Conservation (phyloP, 768 basidiomycete species). For the Chalciporus sphaerocephalus region DNA sequence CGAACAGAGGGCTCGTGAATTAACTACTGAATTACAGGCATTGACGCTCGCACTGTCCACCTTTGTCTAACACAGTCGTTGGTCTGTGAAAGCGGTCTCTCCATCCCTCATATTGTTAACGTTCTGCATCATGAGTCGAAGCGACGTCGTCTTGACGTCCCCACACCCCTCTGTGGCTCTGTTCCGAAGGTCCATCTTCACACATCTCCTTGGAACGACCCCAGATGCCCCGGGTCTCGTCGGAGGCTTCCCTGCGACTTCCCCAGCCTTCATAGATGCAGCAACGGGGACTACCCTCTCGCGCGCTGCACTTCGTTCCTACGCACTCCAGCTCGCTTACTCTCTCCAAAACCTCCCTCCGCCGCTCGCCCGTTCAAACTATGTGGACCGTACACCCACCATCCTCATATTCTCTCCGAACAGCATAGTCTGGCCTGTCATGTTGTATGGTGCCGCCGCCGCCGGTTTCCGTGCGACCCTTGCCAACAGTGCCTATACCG, state of each 20-base stretch:
- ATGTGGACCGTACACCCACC: conserved; percentile 39
- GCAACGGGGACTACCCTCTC: conserved; percentile 52
- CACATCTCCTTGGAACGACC: conserved; percentile 23
- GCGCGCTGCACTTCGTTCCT: conserved; percentile 47
- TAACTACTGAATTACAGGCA: too few relatives aligned
- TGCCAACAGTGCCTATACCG: conserved; percentile 68
- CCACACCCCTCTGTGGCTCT: conserved; percentile 19
- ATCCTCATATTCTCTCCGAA: conserved; percentile 69
- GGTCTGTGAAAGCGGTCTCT: too few relatives aligned
- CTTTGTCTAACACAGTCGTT: too few relatives aligned
- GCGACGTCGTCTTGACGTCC: conserved; percentile 15
- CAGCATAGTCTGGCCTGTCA: conserved; percentile 51
- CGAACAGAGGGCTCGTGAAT: too few relatives aligned
- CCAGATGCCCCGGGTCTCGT: conserved; percentile 25
- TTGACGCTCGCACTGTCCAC: too few relatives aligned
- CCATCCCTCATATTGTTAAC: background rate
- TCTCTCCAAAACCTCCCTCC: conserved; percentile 48
- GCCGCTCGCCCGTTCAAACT: conserved; percentile 46
- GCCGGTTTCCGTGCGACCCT: conserved; percentile 67
- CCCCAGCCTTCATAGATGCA: conserved; percentile 65
- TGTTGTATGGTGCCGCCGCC: conserved; percentile 46
- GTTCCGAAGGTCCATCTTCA: conserved; percentile 29
- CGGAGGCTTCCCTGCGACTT: conserved; percentile 40
- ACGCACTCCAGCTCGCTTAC: conserved; percentile 53
- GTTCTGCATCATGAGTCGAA: conserved; percentile 19